Conservation (phyloP, 2,329 filamentous ascomycete genomes). For the Elsinoe necatrix region DNA sequence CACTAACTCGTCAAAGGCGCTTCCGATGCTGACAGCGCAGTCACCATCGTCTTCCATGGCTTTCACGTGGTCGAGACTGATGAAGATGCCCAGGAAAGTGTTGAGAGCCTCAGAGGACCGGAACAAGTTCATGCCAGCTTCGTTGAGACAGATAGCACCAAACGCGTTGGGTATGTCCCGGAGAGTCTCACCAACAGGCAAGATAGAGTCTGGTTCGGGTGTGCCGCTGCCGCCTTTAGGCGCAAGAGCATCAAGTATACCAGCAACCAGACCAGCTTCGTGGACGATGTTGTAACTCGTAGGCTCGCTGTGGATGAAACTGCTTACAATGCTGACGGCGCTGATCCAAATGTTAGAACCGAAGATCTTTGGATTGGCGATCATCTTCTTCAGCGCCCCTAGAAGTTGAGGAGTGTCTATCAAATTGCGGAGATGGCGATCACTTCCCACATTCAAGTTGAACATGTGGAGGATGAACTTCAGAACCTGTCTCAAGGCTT, state of each 20-base stretch:
- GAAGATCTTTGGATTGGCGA: constrained; percentile 69
- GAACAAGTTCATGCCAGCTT: constrained; percentile 78
- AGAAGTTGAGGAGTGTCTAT: constrained; percentile 87
- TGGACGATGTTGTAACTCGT: constrained; percentile 95
- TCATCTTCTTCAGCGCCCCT: constrained; percentile 67
- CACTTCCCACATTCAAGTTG: constrained; percentile 62
- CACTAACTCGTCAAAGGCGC: constrained; percentile 85
- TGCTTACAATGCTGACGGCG: constrained; percentile 81
- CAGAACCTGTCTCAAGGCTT: constrained; percentile 85
- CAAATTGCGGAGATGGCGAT: constrained; percentile 81
- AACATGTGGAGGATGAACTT: constrained; percentile 97
- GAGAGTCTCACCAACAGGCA: constrained; percentile 84
- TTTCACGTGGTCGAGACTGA: constrained; percentile 80
- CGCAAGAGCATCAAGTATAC: constrained; percentile 74
- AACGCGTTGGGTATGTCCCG: constrained; percentile 78
- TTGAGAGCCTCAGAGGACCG: constrained; percentile 73
- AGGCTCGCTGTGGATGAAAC: constrained; percentile 97
- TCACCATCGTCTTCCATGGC: constrained; percentile 68
- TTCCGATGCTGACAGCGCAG: constrained; percentile 65
- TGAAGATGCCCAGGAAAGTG: constrained; percentile 91
- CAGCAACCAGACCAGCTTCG: constrained; percentile 83
- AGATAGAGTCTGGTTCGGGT: constrained; percentile 59
- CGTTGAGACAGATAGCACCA: constrained; percentile 88
- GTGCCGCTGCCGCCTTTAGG: constrained; percentile 19
- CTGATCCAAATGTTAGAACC: constrained; percentile 95